Evolutionary conservation across 805 yeast species (phyloP), one percentile per base, ranked within the genome.

Genomic region (Candida oleophila): DNA sequence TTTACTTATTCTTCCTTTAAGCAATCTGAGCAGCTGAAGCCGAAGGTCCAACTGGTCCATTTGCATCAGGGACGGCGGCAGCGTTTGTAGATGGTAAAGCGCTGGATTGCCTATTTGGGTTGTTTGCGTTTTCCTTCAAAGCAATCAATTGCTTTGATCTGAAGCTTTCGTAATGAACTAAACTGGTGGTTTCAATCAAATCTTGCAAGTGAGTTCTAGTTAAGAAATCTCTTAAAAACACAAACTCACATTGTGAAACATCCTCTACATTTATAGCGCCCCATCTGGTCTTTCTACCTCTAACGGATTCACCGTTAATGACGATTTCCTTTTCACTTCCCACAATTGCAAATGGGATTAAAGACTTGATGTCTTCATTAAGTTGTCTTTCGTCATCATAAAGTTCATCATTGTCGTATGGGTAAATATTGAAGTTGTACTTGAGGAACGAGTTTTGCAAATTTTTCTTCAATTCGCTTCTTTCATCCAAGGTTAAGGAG

Each of bases 191-290:
- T 68, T 94, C 99, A 59, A 94, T 91, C 65, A 94, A 82, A 65
- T 92, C 98, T 67, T 90, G 97, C 60, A 94, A 76, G 66, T 94
- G 97, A 7, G 98, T 89, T 73, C 97, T 83, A 40, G 96, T 89
- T 61, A 94, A 80, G 67, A 94, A 94, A 66, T 89, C 96, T 71
- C 97, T 82, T 62, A 94, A 81, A 58, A 89, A 90, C 34, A 89
- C 89, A 75, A 94, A 94, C 72, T 94, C 99, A 70, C 97, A 90
- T 70, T 94, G 98, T 46, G 85, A 81, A 45, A 89, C 90, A 70
- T 94, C 96, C 71, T 91, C 97, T 50, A 94, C 89, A 66, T 90
- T 88, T 60, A 92, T 86, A 15, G 86, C 78, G 20, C 97, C 97
- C 96, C 97, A 92, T 62, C 85, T 83, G 46, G 95, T 90, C 71